These are phyloP conservation scores for Alternaria panax DNA, from an alignment of 2,329 filamentous ascomycete species.

Conservation along the genomic window DNA sequence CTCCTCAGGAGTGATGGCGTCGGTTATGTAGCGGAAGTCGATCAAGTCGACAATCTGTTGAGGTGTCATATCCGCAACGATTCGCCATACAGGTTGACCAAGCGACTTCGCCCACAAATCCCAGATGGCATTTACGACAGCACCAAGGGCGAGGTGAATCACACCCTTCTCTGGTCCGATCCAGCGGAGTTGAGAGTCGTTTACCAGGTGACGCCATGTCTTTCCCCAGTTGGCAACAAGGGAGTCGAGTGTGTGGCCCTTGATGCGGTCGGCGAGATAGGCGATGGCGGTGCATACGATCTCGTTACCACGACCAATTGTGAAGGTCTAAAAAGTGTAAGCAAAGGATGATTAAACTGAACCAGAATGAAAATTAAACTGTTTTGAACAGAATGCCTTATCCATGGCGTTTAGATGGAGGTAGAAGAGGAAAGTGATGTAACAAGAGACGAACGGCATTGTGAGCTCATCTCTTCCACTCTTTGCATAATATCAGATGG, in stretches of 20 bases:
- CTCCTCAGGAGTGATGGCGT: slow-evolving; percentile 88
- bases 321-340: slow-evolving; percentile 65
- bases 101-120: slow-evolving; percentile 92
- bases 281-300: slow-evolving; percentile 87
- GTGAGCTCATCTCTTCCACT: background rate
- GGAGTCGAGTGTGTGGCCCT: slow-evolving; percentile 76
- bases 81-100: slow-evolving; percentile 86
- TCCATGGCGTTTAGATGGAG: background rate
- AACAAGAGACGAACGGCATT: background rate
- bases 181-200: slow-evolving; percentile 89
- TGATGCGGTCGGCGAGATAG: slow-evolving; percentile 77
- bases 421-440: background rate
- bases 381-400: background rate
- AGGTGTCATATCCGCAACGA: slow-evolving; percentile 88
- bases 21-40: slow-evolving; percentile 93
- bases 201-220: slow-evolving; percentile 91
- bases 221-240: slow-evolving; percentile 83
- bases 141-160: slow-evolving; percentile 87
- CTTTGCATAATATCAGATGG: background rate
- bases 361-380: background rate
- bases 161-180: slow-evolving; percentile 94
- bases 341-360: background rate
- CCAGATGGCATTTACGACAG: slow-evolving; percentile 91
- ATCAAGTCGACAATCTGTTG: slow-evolving; percentile 88
- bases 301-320: slow-evolving; percentile 89